Evolutionary conservation across 176 grass and related monocot genomes (phyloP).

Genomic region (Phyllostachys edulis): DNA sequence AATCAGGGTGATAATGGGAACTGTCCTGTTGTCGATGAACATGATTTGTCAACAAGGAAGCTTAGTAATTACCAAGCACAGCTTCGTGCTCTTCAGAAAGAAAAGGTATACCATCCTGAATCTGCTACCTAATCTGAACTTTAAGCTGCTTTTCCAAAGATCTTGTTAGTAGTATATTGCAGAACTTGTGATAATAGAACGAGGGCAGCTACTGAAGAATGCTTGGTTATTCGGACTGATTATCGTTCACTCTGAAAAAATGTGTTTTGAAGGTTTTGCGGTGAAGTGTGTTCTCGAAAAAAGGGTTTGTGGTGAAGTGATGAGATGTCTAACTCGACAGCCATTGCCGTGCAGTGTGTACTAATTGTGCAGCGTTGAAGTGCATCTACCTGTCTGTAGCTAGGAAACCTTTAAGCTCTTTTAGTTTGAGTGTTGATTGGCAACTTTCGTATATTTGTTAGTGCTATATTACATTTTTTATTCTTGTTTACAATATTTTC

Average conservation of each 20-base stretch:
- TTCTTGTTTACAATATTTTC: slow-evolving; percentile 30
- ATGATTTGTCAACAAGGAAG: slow-evolving; percentile 77
- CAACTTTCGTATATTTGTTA: background rate
- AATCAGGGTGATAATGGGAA: slow-evolving; percentile 20
- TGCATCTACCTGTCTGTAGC: background rate
- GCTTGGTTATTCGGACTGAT: background rate
- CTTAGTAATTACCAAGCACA: slow-evolving; percentile 66
- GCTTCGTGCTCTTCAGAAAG: slow-evolving; percentile 82
- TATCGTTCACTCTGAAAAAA: background rate
- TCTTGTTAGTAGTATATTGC: slow-evolving; percentile 1
- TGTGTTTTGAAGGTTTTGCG: background rate
- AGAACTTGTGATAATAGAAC: background rate
- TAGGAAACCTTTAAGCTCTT: background rate
- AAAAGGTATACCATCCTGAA: slow-evolving; percentile 64
- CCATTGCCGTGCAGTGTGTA: background rate
- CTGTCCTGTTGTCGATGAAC: slow-evolving; percentile 43
- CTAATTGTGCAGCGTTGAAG: background rate
- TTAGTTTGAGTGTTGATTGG: background rate
- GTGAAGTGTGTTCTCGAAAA: background rate
- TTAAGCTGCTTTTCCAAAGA: background rate
- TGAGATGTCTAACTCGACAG: background rate
- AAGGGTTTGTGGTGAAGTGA: background rate
- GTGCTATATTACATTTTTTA: background rate
- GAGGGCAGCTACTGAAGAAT: slow-evolving; percentile 12
- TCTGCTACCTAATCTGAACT: slow-evolving; percentile 3